These are phyloP conservation scores for Termitomyces sp. DNA, from an alignment of 768 basidiomycete genomes.

Conservation along the genomic window DNA sequence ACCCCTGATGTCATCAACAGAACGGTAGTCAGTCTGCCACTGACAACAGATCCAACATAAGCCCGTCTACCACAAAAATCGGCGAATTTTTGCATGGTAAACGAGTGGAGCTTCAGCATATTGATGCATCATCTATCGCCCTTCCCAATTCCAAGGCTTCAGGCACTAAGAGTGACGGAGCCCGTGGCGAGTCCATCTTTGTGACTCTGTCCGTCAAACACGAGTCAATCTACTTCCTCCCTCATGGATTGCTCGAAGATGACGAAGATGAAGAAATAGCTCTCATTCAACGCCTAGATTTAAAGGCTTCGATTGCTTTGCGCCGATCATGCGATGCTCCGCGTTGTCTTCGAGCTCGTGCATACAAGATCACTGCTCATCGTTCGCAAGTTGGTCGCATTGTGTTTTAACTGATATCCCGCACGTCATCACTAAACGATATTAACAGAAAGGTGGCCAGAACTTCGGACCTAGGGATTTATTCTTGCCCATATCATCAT, in stretches of 20 bases:
- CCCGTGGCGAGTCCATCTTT: background rate
- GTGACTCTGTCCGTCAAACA: background rate
- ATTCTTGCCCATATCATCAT: background rate
- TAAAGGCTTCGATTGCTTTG: background rate
- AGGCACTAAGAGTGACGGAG: too few species aligned
- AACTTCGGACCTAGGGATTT: background rate
- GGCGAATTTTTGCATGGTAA: background rate
- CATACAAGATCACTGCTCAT: background rate
- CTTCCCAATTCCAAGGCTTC: background rate
- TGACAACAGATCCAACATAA: background rate
- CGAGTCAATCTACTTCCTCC: conserved; percentile 1
- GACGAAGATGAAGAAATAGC: background rate
- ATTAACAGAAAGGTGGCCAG: background rate
- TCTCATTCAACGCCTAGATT: background rate
- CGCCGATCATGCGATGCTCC: conserved; percentile 1
- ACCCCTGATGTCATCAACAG: background rate
- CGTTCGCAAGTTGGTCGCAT: background rate
- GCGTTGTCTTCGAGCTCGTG: conserved; percentile 2
- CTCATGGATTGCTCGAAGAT: conserved; percentile 4
- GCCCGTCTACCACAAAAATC: background rate
- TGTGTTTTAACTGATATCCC: background rate
- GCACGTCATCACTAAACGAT: background rate
- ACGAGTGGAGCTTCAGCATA: background rate
- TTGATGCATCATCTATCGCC: background rate
- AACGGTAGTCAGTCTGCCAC: background rate